Evolutionary conservation across 129 eudicot genomes (phyloP).

Genomic region (Flaveria sonorensis): DNA sequence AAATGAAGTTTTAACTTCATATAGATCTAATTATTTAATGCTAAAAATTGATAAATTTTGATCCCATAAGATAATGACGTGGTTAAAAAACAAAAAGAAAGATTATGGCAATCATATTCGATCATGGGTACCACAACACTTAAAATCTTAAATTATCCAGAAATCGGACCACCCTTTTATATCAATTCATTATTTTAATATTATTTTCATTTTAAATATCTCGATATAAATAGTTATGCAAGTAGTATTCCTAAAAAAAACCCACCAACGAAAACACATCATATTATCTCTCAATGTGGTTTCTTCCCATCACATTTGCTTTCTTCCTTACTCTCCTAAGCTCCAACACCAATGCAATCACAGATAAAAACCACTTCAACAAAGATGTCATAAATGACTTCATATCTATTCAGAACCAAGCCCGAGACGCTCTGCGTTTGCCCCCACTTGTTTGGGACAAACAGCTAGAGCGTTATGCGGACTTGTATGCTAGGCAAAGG

Average conservation of each 20-base stretch:
- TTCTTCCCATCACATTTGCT: slow-evolving; percentile 26
- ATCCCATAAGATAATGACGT: too few species aligned
- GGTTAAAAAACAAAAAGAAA: background rate
- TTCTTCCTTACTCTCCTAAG: slow-evolving; percentile 20
- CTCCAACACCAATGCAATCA: slow-evolving; percentile 34
- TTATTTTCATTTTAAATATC: background rate
- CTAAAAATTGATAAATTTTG: background rate
- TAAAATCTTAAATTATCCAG: slow-evolving; percentile 15
- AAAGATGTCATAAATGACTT: slow-evolving; percentile 36
- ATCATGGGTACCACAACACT: slow-evolving; percentile 70
- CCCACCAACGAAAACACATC: slow-evolving; percentile 28
- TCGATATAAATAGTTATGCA: slow-evolving; percentile 16
- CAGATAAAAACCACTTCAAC: background rate
- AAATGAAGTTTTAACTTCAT: background rate
- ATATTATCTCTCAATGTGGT: slow-evolving; percentile 30
- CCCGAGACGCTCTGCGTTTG: slow-evolving; percentile 47
- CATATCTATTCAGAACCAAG: slow-evolving; percentile 55
- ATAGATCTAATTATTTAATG: slow-evolving; percentile 1
- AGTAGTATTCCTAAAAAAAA: slow-evolving; percentile 4
- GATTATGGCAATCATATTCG: slow-evolving; percentile 63
- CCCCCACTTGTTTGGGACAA: slow-evolving; percentile 65
- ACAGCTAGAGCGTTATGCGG: slow-evolving; percentile 52
- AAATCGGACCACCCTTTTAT: slow-evolving; percentile 30
- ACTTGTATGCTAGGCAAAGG: slow-evolving; percentile 56
- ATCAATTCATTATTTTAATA: background rate